Percentiles rank a stretch among this genome's conserved stretches.
Evolutionary conservation across 2,329 filamentous ascomycete genomes (phyloP).

Genomic region (Paecilomyces niveus): DNA sequence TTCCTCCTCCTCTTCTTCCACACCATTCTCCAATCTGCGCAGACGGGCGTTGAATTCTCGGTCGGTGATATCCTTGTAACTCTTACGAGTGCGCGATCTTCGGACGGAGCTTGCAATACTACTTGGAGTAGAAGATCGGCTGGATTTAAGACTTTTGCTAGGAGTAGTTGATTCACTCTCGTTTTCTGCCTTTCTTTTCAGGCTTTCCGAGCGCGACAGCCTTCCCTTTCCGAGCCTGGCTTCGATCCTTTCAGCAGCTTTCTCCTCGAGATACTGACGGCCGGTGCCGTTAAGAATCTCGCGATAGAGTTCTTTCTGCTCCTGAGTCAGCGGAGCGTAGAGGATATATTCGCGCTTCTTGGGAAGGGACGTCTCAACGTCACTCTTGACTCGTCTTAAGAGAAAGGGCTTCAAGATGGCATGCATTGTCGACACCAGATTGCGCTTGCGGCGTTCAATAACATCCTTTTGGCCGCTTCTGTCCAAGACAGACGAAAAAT

Average conservation of each 20-base stretch:
- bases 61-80: constrained; percentile 67
- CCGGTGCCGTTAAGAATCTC: constrained; percentile 74
- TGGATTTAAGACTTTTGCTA: constrained; percentile 69
- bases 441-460: constrained; percentile 68
- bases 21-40: constrained; percentile 34
- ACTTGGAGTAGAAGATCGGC: constrained; percentile 65
- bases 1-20: constrained; percentile 55
- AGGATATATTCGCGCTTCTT: constrained; percentile 96
- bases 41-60: constrained; percentile 72
- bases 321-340: constrained; percentile 83
- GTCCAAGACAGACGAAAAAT: constrained; percentile 87
- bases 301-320: constrained; percentile 86
- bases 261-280: constrained; percentile 42
- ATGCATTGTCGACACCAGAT: constrained; percentile 80
- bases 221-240: constrained; percentile 21
- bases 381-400: constrained; percentile 80
- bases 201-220: constrained; percentile 35
- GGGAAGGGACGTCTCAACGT: constrained; percentile 84
- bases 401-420: constrained; percentile 87
- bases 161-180: constrained; percentile 39
- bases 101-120: constrained; percentile 45
- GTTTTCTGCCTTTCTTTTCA: constrained; percentile 52
- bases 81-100: constrained; percentile 48
- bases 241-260: constrained; percentile 44
- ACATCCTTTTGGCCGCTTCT: constrained; percentile 72